Base-by-base conservation (phyloP, 352 stramenopile species). In the Thraustotheca clavata region DNA sequence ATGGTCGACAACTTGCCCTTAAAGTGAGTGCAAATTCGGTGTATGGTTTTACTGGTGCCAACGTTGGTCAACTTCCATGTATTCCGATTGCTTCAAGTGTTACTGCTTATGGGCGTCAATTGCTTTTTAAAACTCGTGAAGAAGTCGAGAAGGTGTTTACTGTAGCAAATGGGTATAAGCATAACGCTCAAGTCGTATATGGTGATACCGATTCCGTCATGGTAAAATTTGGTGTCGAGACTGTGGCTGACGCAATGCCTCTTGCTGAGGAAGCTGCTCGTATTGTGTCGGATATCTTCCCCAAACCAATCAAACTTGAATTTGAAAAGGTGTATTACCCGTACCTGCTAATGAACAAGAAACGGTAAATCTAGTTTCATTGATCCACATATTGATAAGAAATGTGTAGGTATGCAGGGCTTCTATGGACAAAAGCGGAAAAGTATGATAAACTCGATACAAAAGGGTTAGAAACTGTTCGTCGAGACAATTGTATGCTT, bases 271-370 rank as follows among this genome's bases (percentile, higher is more conserved):
- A 99, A 68, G 97, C 97, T 11, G 97, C 97, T 6, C 87, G 97
- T 26, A 89, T 78, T 20, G 96, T 98, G 59, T 98, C 96, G 2
- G 76, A 87, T 46, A 98, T 99, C 54, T 99, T 99, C 67, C 95
- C 96, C 6, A 73, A 86, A 31, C 97, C 97, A 18, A 99, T 99
- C 76, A 83, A 96, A 63, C 82, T 99, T 40, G 97, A 99, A 71
- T 99, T 99, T 68, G 97, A 99, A 71, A 99, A 99, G 71, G 95
- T 99, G 1, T 99, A 99, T 75, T 99, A 95, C 63, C 97, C 97
- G 14, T 99, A 99, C 69, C 75, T 99, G 67, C 83, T 99, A 20
- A 99, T 99, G 95, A 99, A 99, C 82, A 99, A 99, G 83, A 99
- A 99, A 76, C 83, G 96, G 27, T 98, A 98, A 69, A 32, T 59